Conservation (phyloP, 1,139 yeast genomes). For the Arxiozyma heterogenica region DNA sequence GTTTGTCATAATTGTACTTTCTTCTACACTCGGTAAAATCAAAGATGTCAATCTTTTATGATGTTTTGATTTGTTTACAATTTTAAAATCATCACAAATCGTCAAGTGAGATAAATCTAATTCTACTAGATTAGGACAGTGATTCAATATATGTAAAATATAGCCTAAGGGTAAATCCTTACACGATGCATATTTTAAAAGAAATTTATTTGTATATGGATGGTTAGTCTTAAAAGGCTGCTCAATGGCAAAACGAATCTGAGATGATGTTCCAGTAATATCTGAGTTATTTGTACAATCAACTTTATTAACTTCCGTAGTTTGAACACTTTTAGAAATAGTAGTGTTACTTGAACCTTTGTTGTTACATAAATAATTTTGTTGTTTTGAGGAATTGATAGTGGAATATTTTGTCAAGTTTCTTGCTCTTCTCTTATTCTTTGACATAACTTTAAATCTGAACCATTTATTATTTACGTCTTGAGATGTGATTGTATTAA, state of each 20-base stretch:
- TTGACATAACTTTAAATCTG: constrained; percentile 7
- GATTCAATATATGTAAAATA: constrained; percentile 47
- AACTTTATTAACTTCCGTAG: neutral
- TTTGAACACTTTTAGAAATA: neutral
- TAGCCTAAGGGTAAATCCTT: constrained; percentile 66
- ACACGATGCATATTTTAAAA: constrained; percentile 47
- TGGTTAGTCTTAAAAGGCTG: constrained; percentile 32
- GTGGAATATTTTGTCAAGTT: neutral
- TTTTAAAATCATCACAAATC: constrained; percentile 51
- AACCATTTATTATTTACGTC: constrained; percentile 8
- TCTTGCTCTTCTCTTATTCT: constrained; percentile 6
- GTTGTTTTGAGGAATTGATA: neutral
- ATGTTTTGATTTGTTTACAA: constrained; percentile 21
- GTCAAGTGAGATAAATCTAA: constrained; percentile 49
- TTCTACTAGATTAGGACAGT: constrained; percentile 47
- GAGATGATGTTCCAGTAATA: neutral
- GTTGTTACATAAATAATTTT: neutral
- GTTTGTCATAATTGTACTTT: constrained; percentile 6
- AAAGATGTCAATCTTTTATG: constrained; percentile 14
- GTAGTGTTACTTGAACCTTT: neutral
- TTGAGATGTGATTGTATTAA: neutral
- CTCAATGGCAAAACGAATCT: constrained; percentile 4
- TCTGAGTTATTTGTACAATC: neutral
- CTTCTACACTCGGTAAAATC: constrained; percentile 17
- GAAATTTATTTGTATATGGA: constrained; percentile 51